Evolutionary conservation across 75 land plant genomes (phyloP).

Genomic region (Selaginella moellendorffii): DNA sequence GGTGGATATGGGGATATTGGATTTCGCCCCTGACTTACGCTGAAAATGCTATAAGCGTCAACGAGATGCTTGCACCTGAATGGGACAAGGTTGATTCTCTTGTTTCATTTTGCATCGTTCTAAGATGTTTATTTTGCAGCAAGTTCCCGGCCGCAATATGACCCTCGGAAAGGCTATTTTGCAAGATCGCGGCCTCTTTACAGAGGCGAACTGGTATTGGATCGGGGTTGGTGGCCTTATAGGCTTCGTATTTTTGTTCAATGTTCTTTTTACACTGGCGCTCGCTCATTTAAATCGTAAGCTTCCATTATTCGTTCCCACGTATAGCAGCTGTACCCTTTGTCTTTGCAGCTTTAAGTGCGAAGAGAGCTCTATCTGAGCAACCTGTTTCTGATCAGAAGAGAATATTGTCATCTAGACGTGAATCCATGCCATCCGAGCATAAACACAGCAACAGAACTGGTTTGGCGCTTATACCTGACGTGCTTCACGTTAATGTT

Average conservation of each 20-base stretch:
- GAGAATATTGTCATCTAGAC: background rate
- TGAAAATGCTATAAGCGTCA: slow-evolving; percentile 20
- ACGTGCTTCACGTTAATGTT: too few relatives aligned
- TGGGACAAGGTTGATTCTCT: slow-evolving; percentile 31
- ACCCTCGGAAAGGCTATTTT: slow-evolving; percentile 24
- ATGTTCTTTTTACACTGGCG: slow-evolving; percentile 41
- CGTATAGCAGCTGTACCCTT: too few relatives aligned
- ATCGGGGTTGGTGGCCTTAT: slow-evolving; percentile 47
- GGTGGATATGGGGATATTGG: slow-evolving; percentile 41
- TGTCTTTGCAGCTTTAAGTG: background rate
- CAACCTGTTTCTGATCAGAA: background rate
- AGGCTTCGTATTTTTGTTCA: slow-evolving; percentile 44
- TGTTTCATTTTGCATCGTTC: too few relatives aligned
- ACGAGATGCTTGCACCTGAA: slow-evolving; percentile 26
- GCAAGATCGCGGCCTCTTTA: slow-evolving; percentile 27
- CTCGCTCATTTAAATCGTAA: slow-evolving; percentile 52
- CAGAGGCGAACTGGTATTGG: slow-evolving; percentile 53
- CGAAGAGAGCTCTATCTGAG: background rate
- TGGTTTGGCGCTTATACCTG: too few relatives aligned
- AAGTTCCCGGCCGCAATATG: background rate
- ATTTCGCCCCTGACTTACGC: slow-evolving; percentile 23
- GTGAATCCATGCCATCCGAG: too few relatives aligned
- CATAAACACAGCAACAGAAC: too few relatives aligned
- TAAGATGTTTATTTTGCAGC: background rate
- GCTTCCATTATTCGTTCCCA: slow-evolving; percentile 20